Evolutionary conservation across 2,329 filamentous ascomycete genomes (phyloP), one percentile per base, ranked within the genome.

Genomic region (Diaporthe nobilis): DNA sequence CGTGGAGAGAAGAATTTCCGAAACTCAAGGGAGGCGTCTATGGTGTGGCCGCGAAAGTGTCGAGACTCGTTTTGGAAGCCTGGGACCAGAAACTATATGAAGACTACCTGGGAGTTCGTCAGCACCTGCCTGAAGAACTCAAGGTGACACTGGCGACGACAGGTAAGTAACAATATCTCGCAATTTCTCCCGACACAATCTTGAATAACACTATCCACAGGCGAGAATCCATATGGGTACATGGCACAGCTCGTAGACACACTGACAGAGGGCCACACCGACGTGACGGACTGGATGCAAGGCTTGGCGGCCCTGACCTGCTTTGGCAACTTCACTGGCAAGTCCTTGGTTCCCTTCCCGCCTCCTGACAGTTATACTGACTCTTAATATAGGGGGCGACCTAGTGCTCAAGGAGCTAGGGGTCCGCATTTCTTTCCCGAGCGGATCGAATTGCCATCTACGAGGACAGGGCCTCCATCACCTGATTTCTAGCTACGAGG

Each of bases 261-360:
- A 4, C 31, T 37, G 20, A 60, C 57, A 3, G 57, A 60, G 39
- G 57, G 57, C 31, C 57, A 60, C 22, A 37, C 20, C 8, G 57
- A 60, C 8, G 22, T 9, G 25, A 60, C 31, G 8, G 57, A 60
- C 57, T 60, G 57, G 57, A 15, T 8, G 3, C 1, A 13, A 12
- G 57, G 57, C 20, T n/a, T 60, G 57, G 57, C 57, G 20, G 57
- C 57, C 9, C 22, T 60, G 22, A 60, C 57, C 12, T 60, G 57
- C 57, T 60, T 39, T 12, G 57, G 57, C 20, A 22, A n/a, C 17
- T 60, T 60, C 31, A n/a, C 31, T 12, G 57, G 57, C 17, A 39
- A 39, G 31, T 60, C 6, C 3, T 10, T 2, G 39, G 9, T 15
- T 44, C 5, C 15, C 28, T 17, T 31, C 25, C 9, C 34, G 8